These are phyloP conservation scores for Plenodomus lindquistii DNA, from an alignment of 2,329 filamentous ascomycete genomes.

Conservation along the genomic window DNA sequence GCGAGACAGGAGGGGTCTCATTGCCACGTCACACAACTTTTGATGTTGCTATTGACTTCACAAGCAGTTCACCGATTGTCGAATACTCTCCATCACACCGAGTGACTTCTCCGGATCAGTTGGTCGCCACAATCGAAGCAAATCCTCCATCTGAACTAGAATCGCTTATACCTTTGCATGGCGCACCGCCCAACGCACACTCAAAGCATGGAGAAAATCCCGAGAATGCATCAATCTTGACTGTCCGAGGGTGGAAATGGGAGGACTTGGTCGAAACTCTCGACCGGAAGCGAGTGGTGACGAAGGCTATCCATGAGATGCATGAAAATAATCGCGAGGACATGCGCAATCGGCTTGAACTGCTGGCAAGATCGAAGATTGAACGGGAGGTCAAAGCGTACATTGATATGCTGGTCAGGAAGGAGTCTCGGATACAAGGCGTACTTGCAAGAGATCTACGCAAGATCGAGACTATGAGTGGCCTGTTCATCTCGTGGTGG, in stretches of 20 bases:
- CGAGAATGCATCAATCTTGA: slow-evolving; percentile 29
- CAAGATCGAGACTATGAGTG: slow-evolving; percentile 31
- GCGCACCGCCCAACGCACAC: background rate
- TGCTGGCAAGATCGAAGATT: slow-evolving; percentile 22
- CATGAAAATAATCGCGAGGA: slow-evolving; percentile 18
- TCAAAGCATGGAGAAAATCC: slow-evolving; percentile 18
- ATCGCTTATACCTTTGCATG: background rate
- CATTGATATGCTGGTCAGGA: slow-evolving; percentile 24
- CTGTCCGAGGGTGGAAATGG: slow-evolving; percentile 40
- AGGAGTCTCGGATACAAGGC: slow-evolving; percentile 27
- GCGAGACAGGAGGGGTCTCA: slow-evolving; percentile 1
- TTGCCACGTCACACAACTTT: background rate
- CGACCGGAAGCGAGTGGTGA: slow-evolving; percentile 51
- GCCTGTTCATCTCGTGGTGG: slow-evolving; percentile 44
- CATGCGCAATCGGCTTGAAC: slow-evolving; percentile 23
- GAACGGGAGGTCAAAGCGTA: slow-evolving; percentile 29
- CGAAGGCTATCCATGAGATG: slow-evolving; percentile 47
- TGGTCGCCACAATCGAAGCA: slow-evolving; percentile 11
- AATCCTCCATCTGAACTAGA: background rate
- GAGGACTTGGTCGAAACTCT: slow-evolving; percentile 38
- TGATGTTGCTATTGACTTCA: background rate
- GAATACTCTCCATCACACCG: background rate
- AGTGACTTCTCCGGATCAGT: slow-evolving; percentile 1
- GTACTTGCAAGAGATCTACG: slow-evolving; percentile 27
- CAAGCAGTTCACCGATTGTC: background rate